Conservation (phyloP, 257 asterid species). For the Sherardia arvensis region DNA sequence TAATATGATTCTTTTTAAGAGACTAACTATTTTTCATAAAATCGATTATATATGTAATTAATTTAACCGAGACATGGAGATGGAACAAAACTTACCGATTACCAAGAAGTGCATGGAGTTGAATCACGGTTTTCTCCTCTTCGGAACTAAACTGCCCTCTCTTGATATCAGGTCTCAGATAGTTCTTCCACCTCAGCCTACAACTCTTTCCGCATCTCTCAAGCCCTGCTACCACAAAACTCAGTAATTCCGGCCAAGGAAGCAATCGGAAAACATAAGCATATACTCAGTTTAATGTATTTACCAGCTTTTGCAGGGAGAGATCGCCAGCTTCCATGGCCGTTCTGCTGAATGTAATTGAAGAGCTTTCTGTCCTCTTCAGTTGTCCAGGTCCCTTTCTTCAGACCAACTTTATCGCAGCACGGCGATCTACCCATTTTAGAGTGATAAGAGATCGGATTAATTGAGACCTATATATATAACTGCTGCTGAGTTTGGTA, state of each 20-base stretch:
- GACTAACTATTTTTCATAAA: too few relatives aligned
- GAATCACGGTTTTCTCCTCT: constrained; percentile 26
- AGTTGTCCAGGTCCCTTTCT: constrained; percentile 28
- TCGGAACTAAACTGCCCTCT: constrained; percentile 22
- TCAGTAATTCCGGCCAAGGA: not conserved
- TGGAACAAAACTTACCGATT: constrained; percentile 28
- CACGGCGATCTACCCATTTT: constrained; percentile 22
- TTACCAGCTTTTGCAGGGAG: constrained; percentile 30
- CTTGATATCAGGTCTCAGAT: constrained; percentile 23
- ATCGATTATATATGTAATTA: too few relatives aligned
- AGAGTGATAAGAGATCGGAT: not conserved
- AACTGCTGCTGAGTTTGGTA: not conserved
- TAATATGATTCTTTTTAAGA: too few relatives aligned
- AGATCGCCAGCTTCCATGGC: constrained; percentile 26
- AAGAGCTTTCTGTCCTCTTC: constrained; percentile 27
- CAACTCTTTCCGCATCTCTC: constrained; percentile 29
- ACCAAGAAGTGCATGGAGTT: constrained; percentile 32
- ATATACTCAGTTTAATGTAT: not conserved
- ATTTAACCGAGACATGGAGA: too few relatives aligned
- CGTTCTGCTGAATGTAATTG: constrained; percentile 15
- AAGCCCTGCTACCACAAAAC: constrained; percentile 1
- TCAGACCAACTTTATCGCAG: constrained; percentile 22
- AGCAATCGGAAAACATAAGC: too few relatives aligned
- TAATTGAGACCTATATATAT: too few relatives aligned
- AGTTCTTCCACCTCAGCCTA: constrained; percentile 23